Evolutionary conservation across 495 filamentous ascomycete species (phyloP).

Genomic region (Viridothelium virens): DNA sequence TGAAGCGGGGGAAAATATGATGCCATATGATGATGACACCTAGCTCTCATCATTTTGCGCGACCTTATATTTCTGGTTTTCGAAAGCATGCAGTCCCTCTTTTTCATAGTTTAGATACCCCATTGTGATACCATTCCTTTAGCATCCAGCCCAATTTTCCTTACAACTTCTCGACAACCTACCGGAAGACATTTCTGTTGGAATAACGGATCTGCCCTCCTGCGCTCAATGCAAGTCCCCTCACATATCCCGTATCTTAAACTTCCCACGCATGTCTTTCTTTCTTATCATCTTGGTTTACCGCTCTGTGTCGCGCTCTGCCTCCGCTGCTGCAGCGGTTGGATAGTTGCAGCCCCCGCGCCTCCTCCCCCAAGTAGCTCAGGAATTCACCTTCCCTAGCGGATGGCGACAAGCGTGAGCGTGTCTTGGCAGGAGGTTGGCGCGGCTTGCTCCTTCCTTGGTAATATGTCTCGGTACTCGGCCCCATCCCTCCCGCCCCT

Average conservation of each 20-base stretch:
- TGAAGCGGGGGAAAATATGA: neutral
- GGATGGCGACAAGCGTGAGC: neutral
- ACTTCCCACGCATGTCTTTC: neutral
- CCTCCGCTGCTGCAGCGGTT: neutral
- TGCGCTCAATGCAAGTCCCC: no score
- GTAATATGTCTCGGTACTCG: conserved; percentile 8
- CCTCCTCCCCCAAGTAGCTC: neutral
- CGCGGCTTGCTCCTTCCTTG: conserved; percentile 9
- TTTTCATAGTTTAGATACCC: neutral
- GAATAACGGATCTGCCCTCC: neutral
- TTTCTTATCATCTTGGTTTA: neutral
- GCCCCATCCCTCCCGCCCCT: conserved; percentile 11
- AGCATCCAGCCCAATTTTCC: conserved; percentile 1
- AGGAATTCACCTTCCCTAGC: neutral
- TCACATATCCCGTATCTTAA: neutral
- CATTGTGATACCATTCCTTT: conserved; percentile 3
- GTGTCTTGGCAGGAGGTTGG: neutral
- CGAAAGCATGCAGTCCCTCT: neutral
- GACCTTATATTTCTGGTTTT: neutral
- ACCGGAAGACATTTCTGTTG: neutral
- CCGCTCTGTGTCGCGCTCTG: neutral
- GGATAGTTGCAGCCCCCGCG: conserved; percentile 5
- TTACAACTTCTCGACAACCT: conserved; percentile 1
- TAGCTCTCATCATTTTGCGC: neutral
- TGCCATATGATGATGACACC: neutral